A percentile compares a stretch with the other conserved stretches of the same genome.
Conservation (phyloP, 164 flowering plant species). For the Tetrastigma voinierianum region DNA sequence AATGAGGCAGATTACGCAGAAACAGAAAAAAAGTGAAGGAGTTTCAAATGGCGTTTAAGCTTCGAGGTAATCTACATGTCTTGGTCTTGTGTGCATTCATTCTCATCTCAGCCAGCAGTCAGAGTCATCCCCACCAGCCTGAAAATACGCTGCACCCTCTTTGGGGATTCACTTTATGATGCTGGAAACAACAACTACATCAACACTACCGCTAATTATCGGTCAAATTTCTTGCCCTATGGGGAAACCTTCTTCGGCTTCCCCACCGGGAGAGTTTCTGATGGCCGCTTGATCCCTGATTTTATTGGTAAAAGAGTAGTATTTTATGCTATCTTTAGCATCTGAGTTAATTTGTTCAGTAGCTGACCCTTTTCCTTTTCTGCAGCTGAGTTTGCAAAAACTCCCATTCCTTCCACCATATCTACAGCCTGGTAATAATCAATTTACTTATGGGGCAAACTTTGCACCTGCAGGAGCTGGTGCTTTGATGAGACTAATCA, state of each 20-base stretch:
- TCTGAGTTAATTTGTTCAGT: background rate
- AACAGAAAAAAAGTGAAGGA: no score
- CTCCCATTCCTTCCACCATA: conserved; percentile 4
- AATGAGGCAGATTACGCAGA: no score
- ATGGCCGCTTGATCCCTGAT: conserved; percentile 8
- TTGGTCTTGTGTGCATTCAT: no score
- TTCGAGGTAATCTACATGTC: no score
- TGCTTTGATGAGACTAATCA: background rate
- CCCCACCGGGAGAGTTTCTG: conserved; percentile 6
- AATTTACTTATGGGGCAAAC: background rate
- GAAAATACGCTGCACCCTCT: background rate
- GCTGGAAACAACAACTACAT: conserved; percentile 8
- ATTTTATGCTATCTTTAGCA: background rate
- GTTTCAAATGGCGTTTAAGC: no score
- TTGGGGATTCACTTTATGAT: conserved; percentile 5
- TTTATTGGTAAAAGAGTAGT: conserved; percentile 2
- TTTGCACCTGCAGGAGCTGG: conserved; percentile 8
- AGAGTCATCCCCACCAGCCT: no score
- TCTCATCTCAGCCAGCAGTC: no score
- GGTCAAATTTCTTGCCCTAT: background rate
- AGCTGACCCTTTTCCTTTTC: background rate
- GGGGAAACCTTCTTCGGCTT: conserved; percentile 5
- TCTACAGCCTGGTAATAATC: background rate
- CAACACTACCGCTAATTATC: background rate
- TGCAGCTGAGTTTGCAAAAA: conserved; percentile 6